Evolutionary conservation across 2,329 filamentous ascomycete genomes (phyloP).

Genomic region (Exophiala sideris): DNA sequence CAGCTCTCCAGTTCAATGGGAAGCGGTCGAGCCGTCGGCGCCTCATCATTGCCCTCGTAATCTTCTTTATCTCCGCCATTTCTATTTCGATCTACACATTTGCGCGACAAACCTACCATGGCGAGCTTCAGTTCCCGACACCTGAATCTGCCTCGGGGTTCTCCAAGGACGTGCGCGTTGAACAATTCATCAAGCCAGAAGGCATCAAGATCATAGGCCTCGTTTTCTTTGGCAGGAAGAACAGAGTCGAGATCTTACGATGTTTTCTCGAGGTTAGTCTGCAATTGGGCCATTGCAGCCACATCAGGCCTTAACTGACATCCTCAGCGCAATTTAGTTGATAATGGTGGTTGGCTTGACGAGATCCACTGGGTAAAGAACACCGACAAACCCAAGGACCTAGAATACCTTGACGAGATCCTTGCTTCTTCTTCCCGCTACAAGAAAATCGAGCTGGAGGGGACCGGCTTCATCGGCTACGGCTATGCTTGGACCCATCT

Average conservation of each 20-base stretch:
- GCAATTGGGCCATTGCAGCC: neutral
- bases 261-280: conserved; percentile 44
- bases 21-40: neutral
- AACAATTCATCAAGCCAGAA: conserved; percentile 13
- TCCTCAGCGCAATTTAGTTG: conserved; percentile 42
- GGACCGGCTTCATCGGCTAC: conserved; percentile 35
- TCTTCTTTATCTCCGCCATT: neutral
- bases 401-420: conserved; percentile 41
- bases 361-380: conserved; percentile 46
- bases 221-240: conserved; percentile 47
- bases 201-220: conserved; percentile 39
- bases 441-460: conserved; percentile 36
- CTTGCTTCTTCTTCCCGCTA: conserved; percentile 38
- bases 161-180: conserved; percentile 1
- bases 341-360: conserved; percentile 46
- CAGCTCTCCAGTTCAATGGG: conserved; percentile 1
- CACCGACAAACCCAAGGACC: conserved; percentile 40
- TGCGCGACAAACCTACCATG: conserved; percentile 5
- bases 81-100: neutral
- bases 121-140: conserved; percentile 8
- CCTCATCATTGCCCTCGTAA: neutral
- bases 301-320: neutral
- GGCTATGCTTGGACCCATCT: conserved; percentile 30
- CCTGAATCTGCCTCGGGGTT: neutral
- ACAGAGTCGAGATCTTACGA: conserved; percentile 46